A percentile compares a stretch with the other conserved stretches of the same genome.
These are phyloP conservation scores for Cunninghamia lanceolata DNA, from an alignment of 75 land plant species.

Conservation along the genomic window DNA sequence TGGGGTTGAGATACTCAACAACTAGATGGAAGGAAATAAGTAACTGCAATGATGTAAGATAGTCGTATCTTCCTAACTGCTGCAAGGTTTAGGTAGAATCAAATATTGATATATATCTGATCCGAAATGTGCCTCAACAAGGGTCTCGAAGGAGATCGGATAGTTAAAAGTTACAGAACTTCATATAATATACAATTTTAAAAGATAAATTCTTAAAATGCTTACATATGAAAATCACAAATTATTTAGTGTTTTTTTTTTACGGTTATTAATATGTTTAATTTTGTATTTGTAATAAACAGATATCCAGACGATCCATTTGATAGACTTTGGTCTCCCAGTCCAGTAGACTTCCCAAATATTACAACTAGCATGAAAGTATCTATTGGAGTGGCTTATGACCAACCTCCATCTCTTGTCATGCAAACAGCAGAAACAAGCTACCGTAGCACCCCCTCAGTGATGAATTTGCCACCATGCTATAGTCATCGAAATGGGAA, in stretches of 20 bases:
- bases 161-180: no score
- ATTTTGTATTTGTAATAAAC: neutral
- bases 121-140: no score
- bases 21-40: no score
- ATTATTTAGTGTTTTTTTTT: neutral
- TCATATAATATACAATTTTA: no score
- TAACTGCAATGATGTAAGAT: no score
- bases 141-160: no score
- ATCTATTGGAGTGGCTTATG: neutral
- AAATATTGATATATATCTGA: no score
- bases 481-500: neutral
- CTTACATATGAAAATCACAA: no score
- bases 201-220: no score
- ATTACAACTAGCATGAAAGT: neutral
- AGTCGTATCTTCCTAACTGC: no score
- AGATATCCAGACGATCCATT: conserved; percentile 24
- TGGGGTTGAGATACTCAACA: no score
- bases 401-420: conserved; percentile 17
- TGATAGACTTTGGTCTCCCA: conserved; percentile 16
- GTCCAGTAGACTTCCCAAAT: neutral
- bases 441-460: neutral
- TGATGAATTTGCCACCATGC: neutral
- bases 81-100: no score
- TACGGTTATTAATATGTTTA: neutral
- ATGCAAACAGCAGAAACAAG: conserved; percentile 11